Conservation (phyloP, 2,329 filamentous ascomycete species). For the Calonectria pseudoreteaudii region DNA sequence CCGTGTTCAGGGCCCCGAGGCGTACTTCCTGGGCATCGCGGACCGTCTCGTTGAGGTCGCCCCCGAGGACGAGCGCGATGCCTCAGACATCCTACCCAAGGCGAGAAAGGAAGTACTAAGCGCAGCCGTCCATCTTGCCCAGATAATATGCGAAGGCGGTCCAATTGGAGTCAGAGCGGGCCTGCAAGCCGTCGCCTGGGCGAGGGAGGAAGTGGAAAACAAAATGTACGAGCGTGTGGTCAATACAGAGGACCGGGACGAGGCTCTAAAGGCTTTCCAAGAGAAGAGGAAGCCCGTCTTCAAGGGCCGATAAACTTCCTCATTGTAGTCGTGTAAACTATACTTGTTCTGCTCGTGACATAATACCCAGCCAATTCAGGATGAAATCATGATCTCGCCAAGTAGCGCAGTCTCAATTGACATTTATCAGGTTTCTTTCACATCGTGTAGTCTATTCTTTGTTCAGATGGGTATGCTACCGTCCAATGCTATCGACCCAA, state of each 20-base stretch:
- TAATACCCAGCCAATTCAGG: background rate
- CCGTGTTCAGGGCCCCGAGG: slow-evolving; percentile 84
- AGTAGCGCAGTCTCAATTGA: background rate
- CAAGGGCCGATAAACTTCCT: slow-evolving; percentile 59
- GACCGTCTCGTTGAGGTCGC: slow-evolving; percentile 89
- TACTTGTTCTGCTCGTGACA: background rate
- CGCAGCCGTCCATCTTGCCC: slow-evolving; percentile 82
- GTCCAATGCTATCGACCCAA: slow-evolving; percentile 18
- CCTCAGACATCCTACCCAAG: slow-evolving; percentile 59
- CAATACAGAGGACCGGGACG: slow-evolving; percentile 85
- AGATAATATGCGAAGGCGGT: slow-evolving; percentile 89
- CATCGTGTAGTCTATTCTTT: slow-evolving; percentile 23
- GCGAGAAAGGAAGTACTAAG: slow-evolving; percentile 77
- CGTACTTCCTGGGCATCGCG: slow-evolving; percentile 90
- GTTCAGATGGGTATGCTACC: slow-evolving; percentile 25
- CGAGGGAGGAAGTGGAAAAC: slow-evolving; percentile 84
- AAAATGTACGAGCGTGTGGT: slow-evolving; percentile 87
- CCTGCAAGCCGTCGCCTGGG: slow-evolving; percentile 79
- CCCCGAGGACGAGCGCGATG: slow-evolving; percentile 63
- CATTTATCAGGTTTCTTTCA: slow-evolving; percentile 3
- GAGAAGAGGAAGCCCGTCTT: slow-evolving; percentile 72
- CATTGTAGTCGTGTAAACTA: background rate
- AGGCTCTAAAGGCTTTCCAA: slow-evolving; percentile 87
- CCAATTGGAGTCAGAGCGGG: slow-evolving; percentile 86
- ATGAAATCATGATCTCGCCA: background rate